Percentiles rank a stretch among this genome's conserved stretches.
Evolutionary conservation across 2,329 filamentous ascomycete species (phyloP).

Genomic region (Colletotrichum cereale): DNA sequence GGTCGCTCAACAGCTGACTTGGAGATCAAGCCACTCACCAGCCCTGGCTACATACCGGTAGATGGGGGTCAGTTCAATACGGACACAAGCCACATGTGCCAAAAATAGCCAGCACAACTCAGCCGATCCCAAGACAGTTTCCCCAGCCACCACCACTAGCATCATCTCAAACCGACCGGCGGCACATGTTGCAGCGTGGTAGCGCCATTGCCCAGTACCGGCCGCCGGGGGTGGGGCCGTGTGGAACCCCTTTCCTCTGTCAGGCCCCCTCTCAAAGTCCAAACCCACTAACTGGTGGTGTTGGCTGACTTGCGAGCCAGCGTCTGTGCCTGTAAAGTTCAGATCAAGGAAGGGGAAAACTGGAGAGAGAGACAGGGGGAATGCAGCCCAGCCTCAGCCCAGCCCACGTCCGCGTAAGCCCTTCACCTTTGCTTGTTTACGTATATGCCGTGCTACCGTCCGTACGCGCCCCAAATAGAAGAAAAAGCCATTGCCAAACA

Average conservation of each 20-base stretch:
- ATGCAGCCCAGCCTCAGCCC: constrained; percentile 38
- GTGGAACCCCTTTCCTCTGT: constrained; percentile 28
- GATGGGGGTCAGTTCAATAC: no score
- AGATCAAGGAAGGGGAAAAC: constrained; percentile 10
- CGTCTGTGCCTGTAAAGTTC: constrained; percentile 29
- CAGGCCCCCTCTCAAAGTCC: constrained; percentile 12
- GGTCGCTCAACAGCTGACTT: no score
- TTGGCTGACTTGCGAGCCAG: neutral
- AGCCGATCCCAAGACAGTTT: neutral
- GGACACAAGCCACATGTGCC: neutral
- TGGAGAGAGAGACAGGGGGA: constrained; percentile 18
- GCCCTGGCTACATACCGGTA: neutral
- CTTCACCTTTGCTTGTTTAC: constrained; percentile 34
- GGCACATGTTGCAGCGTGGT: constrained; percentile 30
- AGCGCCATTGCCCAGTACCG: constrained; percentile 26
- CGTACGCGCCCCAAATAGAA: constrained; percentile 36
- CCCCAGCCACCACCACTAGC: constrained; percentile 13
- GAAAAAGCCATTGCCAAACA: neutral
- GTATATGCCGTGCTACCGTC: neutral
- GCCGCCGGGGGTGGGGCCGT: constrained; percentile 15
- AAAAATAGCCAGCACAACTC: neutral
- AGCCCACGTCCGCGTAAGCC: constrained; percentile 37
- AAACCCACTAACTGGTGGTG: neutral
- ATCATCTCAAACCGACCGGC: constrained; percentile 16
- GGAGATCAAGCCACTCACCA: neutral